Evolutionary conservation across 306 rosid genomes (phyloP), one percentile per base, ranked within the genome.

Genomic region (Malus sylvestris): DNA sequence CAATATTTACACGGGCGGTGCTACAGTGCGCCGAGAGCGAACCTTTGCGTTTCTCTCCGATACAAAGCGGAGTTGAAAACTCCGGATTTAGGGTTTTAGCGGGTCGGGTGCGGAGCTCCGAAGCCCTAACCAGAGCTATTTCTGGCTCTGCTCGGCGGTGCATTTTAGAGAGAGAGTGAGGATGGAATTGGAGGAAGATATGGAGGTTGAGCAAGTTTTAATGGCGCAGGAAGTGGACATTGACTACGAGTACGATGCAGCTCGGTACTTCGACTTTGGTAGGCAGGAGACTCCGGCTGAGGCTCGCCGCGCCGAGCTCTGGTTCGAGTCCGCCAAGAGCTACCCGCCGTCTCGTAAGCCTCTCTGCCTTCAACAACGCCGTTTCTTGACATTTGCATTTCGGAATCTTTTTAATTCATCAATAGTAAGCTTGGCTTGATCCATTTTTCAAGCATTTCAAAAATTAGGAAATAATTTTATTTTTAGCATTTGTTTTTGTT

Each of bases 321-420:
- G 91, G 91, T 88, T 88, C 75, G 76, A 79, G 46, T 81, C 86
- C 32, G 89, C 91, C 10, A 74, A 20, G 71, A 82, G 79, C 73
- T 85, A 85, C 53, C 88, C 89, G 42, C 91, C 91, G 32, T 88
- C 91, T 57, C 89, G 91, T 88, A 80, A 85, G 91, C 82, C 57
- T 77, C 46, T 60, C 11, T 6, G 10, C 40, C 67, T 68, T 18
- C 2, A 67, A 29, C 59, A 35, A 30, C 53, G 20, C 29, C 59
- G 51, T 74, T 68, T 44, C 12, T 45, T 49, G 13, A 33, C 42
- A 42, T 42, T 57, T 73, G 46, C 60, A 4, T 32, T 52, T 15
- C 27, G 35, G 14, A 33, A 35, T 8, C 10, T 23, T 72, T 20
- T 15, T 61, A 40, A 42, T 30, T 45, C 44, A 13, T 45, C 46